These are phyloP conservation scores for Heliamphora exappendiculata DNA, from an alignment of 148 eudicot genomes.

Conservation along the genomic window DNA sequence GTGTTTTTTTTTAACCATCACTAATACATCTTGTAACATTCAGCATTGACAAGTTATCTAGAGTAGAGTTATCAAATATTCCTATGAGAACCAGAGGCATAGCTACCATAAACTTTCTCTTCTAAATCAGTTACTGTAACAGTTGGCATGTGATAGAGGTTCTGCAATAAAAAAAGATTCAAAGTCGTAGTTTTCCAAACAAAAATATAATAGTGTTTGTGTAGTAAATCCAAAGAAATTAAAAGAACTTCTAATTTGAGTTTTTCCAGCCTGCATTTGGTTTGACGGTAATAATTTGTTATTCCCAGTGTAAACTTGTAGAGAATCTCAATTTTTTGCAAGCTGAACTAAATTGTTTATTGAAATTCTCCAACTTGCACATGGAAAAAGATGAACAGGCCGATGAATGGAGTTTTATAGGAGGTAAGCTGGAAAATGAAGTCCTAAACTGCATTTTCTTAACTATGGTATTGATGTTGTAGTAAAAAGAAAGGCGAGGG, in stretches of 20 bases:
- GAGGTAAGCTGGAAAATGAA: too few relatives aligned
- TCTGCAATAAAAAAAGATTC: not conserved
- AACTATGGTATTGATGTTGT: too few relatives aligned
- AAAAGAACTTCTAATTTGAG: too few relatives aligned
- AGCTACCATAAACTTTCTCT: not conserved
- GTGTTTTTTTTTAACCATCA: not conserved
- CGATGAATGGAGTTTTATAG: too few relatives aligned
- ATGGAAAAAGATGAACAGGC: too few relatives aligned
- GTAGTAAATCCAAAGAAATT: not conserved
- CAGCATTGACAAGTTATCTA: not conserved
- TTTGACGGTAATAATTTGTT: not conserved
- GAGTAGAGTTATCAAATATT: not conserved
- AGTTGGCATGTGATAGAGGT: not conserved
- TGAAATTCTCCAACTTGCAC: too few relatives aligned
- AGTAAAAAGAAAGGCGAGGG: too few relatives aligned
- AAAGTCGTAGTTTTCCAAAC: not conserved
- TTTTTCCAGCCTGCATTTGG: not conserved
- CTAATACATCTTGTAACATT: not conserved
- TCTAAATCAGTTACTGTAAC: not conserved
- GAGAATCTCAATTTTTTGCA: too few relatives aligned
- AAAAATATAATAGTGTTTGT: not conserved
- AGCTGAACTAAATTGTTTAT: too few relatives aligned
- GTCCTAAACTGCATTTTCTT: too few relatives aligned
- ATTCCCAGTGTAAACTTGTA: not conserved
- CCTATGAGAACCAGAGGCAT: not conserved